Evolutionary conservation across 2,329 filamentous ascomycete species (phyloP).

Genomic region (Colletotrichum sp.): DNA sequence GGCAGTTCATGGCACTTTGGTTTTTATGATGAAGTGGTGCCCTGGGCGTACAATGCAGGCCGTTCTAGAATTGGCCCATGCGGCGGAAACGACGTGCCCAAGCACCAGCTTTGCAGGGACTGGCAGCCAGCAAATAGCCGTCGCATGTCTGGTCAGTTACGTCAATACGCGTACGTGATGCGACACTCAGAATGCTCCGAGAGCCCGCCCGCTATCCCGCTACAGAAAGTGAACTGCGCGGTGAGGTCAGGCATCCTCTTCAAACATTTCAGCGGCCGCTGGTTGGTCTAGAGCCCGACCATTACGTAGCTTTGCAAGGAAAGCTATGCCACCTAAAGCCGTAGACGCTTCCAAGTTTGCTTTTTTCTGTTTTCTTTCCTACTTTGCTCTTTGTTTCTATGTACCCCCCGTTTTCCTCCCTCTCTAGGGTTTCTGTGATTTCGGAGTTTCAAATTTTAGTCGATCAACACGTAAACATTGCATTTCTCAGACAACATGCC

Average conservation of each 20-base stretch:
- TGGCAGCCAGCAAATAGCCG: not conserved
- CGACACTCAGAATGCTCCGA: not conserved
- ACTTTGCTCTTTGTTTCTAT: not conserved
- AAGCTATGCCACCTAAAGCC: not conserved
- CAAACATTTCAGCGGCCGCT: not conserved
- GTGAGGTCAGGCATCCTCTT: not conserved
- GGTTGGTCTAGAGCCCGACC: not conserved
- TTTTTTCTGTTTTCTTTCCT: too few relatives aligned
- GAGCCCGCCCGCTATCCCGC: not conserved
- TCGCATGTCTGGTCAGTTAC: not conserved
- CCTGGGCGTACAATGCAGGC: not conserved
- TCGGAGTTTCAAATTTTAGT: not conserved
- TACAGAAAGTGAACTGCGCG: not conserved
- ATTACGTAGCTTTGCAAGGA: conserved; percentile 1
- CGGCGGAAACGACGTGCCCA: not conserved
- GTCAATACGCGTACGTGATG: conserved; percentile 1
- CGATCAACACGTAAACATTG: not conserved
- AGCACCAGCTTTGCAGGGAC: not conserved
- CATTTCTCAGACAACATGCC: not conserved
- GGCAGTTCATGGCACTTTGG: not conserved
- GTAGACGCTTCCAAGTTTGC: too few relatives aligned
- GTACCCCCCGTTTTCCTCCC: too few relatives aligned
- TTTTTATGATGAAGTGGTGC: not conserved
- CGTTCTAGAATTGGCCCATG: not conserved
- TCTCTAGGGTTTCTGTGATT: not conserved